These are phyloP conservation scores for Aspergillus novofumigatus DNA, from an alignment of 2,329 filamentous ascomycete genomes.

Conservation along the genomic window DNA sequence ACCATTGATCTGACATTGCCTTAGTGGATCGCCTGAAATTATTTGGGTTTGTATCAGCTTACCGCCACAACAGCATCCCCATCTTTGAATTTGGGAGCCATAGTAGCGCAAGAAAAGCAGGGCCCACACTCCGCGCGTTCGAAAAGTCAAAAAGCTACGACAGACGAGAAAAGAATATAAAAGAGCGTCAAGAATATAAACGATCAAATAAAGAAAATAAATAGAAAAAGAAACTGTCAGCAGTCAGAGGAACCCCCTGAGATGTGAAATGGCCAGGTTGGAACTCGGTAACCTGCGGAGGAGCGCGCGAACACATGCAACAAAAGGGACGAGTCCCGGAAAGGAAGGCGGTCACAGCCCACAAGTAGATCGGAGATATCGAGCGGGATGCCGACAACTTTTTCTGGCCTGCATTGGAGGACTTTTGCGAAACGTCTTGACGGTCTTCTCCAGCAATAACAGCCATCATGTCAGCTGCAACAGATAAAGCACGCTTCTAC, in stretches of 20 bases:
- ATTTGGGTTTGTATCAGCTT: conserved; percentile 26
- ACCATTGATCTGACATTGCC: conserved; percentile 61
- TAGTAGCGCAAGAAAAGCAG: conserved; percentile 34
- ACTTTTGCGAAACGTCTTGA: background rate
- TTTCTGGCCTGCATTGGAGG: conserved; percentile 18
- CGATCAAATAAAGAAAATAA: conserved; percentile 12
- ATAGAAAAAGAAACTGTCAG: conserved; percentile 14
- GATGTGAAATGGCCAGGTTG: conserved; percentile 15
- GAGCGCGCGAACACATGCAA: conserved; percentile 1
- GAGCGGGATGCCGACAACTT: conserved; percentile 31
- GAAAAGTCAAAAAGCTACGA: conserved; percentile 9
- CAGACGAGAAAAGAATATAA: conserved; percentile 14
- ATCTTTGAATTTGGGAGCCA: conserved; percentile 60
- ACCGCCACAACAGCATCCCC: conserved; percentile 60
- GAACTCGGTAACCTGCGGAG: conserved; percentile 16
- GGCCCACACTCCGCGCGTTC: conserved; percentile 12
- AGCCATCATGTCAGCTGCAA: conserved; percentile 68
- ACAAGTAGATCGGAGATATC: conserved; percentile 16
- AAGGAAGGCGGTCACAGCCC: conserved; percentile 13
- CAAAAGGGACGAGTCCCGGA: conserved; percentile 16
- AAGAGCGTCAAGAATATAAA: conserved; percentile 17
- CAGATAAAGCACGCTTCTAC: conserved; percentile 93
- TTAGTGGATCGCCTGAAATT: conserved; percentile 22
- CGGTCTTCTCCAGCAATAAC: background rate
- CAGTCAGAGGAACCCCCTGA: conserved; percentile 25